phyloP scores from a whole-genome alignment of 768 basidiomycete genomes.

The Agrocybe pediades region DNA sequence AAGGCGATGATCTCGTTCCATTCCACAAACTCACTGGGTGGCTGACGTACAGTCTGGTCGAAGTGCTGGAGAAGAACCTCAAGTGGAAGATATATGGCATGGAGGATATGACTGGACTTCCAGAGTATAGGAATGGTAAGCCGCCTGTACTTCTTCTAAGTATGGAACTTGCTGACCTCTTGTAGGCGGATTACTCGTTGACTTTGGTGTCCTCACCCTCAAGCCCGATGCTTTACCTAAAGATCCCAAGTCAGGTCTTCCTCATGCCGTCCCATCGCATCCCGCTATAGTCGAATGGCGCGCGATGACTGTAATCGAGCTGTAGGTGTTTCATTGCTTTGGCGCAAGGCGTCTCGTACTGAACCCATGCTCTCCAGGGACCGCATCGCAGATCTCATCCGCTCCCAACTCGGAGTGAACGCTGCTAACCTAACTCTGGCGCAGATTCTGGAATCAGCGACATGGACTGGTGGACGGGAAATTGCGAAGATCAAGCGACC shows the following conservation, averaged over 20 bases:
- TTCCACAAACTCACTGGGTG: conserved; percentile 98
- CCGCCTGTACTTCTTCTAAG: no score
- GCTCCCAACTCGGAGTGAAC: conserved; percentile 53
- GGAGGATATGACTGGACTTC: conserved; percentile 87
- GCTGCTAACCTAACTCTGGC: conserved; percentile 67
- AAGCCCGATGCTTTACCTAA: conserved; percentile 55
- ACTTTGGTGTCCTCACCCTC: conserved; percentile 77
- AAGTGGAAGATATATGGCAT: conserved; percentile 82
- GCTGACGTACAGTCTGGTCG: conserved; percentile 88
- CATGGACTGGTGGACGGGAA: conserved; percentile 96
- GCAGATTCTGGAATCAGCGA: conserved; percentile 91
- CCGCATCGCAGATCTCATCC: conserved; percentile 73
- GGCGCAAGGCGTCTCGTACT: conserved; percentile 1
- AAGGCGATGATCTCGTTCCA: conserved; percentile 78
- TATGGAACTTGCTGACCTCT: neutral
- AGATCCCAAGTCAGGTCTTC: conserved; percentile 53
- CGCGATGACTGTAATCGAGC: conserved; percentile 90
- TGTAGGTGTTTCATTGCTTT: conserved; percentile 58
- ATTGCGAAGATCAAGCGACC: conserved; percentile 82
- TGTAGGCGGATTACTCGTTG: conserved; percentile 83
- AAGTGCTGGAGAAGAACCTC: conserved; percentile 76
- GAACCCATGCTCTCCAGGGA: conserved; percentile 52
- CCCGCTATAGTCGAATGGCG: conserved; percentile 96
- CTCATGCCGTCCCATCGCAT: conserved; percentile 72
- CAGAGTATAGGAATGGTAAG: conserved; percentile 92